Evolutionary conservation across 2,329 filamentous ascomycete species (phyloP), one percentile per base, ranked within the genome.

Genomic region (Talaromyces islandicus): DNA sequence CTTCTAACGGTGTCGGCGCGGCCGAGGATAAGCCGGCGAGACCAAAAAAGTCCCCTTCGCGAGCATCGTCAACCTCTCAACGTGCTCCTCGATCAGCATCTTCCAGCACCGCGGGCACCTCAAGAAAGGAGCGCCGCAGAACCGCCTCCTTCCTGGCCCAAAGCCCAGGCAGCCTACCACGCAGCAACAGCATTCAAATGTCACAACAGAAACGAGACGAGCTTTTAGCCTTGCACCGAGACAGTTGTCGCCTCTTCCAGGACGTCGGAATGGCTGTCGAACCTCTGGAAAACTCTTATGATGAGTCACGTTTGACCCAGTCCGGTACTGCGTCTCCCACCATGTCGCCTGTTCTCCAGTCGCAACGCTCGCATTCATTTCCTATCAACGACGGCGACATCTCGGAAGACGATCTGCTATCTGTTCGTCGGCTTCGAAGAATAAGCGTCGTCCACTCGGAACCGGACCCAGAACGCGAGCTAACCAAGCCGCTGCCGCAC

Each of bases 231-330:
- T 63, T 77, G 21, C 61, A 77, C 53, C 73, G 75, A 7, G 71
- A 77, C 52, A 75, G 75, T 53, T 75, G 75, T 57, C 75, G 74
- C 17, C 62, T 77, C 1, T 77, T 77, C 35, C 72, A 76, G 21
- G 56, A 62, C 64, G 32, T 35, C 11, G 54, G 29, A n/a, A 29
- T 19, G n/a, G 27, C 41, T 14, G 35, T 25, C 7, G 55, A 41
- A 24, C 17, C 32, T 14, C 3, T 46, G 11, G 21, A 35, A 19
- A 46, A 30, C 25, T 19, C 43, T 6, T 21, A 27, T 4, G 30
- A 32, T 17, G 46, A 54, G 3, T 46, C 60, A 1, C 54, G 29
- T n/a, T 25, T 46, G 11, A 46, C 24, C 53, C 54, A 38, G 7
- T 41, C 32, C 19, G 27, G 46, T 12, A 32, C 35, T 14, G 27